Percentiles rank a stretch among this genome's conserved stretches.
These are phyloP conservation scores for Chaetomidium leptoderma DNA, from an alignment of 495 filamentous ascomycete species.

Conservation along the genomic window DNA sequence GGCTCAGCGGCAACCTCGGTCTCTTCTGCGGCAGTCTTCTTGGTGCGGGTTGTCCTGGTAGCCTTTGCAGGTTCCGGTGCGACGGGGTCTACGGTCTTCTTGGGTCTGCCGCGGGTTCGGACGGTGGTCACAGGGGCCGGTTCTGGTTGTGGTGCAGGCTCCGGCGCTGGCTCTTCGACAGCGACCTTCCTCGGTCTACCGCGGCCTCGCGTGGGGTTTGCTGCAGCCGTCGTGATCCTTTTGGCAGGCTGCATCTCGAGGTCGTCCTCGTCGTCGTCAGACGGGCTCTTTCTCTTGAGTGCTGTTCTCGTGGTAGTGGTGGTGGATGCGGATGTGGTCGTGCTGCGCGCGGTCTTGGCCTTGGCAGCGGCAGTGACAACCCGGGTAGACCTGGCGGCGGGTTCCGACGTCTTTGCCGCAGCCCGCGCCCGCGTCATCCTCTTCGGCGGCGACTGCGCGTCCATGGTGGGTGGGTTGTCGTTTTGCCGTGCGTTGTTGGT, in stretches of 20 bases:
- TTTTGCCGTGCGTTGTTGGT: not conserved
- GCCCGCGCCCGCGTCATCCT: conserved; percentile 57
- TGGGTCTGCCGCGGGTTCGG: conserved; percentile 42
- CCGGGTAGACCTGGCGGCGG: conserved; percentile 34
- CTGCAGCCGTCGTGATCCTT: conserved; percentile 23
- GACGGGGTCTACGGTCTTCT: conserved; percentile 35
- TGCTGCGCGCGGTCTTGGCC: conserved; percentile 35
- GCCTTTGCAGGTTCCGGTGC: conserved; percentile 30
- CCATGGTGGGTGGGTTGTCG: conserved; percentile 27
- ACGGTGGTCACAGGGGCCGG: conserved; percentile 22
- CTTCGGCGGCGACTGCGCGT: conserved; percentile 52
- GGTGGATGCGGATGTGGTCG: conserved; percentile 25
- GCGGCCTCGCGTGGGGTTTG: conserved; percentile 41
- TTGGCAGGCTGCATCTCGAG: conserved; percentile 33
- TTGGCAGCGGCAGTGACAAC: conserved; percentile 37
- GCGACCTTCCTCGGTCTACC: conserved; percentile 43
- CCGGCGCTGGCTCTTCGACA: conserved; percentile 16
- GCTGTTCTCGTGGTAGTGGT: conserved; percentile 23
- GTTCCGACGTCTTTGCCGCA: conserved; percentile 44
- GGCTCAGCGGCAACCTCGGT: conserved; percentile 26
- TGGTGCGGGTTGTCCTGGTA: conserved; percentile 32
- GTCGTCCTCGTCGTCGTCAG: conserved; percentile 42
- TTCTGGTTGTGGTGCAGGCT: conserved; percentile 19
- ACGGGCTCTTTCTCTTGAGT: conserved; percentile 46
- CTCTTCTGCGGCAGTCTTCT: conserved; percentile 29